Evolutionary conservation across 495 filamentous ascomycete species (phyloP).

Genomic region (Penicillium salamii): DNA sequence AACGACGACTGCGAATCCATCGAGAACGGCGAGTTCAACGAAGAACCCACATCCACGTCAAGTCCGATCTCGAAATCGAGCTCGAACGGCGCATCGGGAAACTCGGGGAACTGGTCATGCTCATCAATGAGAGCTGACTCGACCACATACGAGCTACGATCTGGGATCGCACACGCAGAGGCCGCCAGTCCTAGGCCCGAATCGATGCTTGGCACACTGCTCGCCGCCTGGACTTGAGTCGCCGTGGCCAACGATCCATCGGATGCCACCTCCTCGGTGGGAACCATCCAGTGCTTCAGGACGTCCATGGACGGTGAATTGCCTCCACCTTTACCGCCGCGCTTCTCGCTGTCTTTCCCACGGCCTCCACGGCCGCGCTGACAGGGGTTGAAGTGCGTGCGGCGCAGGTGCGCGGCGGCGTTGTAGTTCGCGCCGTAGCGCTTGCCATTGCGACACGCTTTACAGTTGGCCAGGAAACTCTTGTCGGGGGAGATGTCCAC

Average conservation of each 20-base stretch:
- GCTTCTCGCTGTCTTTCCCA: conserved; percentile 58
- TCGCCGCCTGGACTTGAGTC: background rate
- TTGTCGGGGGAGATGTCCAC: conserved; percentile 59
- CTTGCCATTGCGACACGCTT: conserved; percentile 75
- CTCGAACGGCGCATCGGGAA: conserved; percentile 25
- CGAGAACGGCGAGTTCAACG: conserved; percentile 16
- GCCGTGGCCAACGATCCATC: conserved; percentile 1
- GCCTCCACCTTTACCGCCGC: conserved; percentile 81
- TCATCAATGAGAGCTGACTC: conserved; percentile 29
- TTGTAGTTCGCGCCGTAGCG: conserved; percentile 93
- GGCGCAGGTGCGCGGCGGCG: conserved; percentile 84
- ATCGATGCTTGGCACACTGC: background rate
- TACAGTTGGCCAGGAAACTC: conserved; percentile 77
- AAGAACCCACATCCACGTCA: background rate
- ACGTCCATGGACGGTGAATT: conserved; percentile 78
- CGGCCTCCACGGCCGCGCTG: conserved; percentile 54
- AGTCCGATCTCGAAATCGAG: conserved; percentile 8
- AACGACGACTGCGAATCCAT: conserved; percentile 30
- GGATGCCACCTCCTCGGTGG: conserved; percentile 53
- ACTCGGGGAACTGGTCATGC: conserved; percentile 26
- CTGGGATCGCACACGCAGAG: background rate
- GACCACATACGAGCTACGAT: conserved; percentile 17
- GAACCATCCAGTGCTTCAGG: conserved; percentile 79
- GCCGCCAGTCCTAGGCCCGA: background rate
- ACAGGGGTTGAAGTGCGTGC: conserved; percentile 79